A percentile compares a stretch with the other conserved stretches of the same genome.
phyloP scores from a whole-genome alignment of 306 rosid species.

The Arachis hypogaea region DNA sequence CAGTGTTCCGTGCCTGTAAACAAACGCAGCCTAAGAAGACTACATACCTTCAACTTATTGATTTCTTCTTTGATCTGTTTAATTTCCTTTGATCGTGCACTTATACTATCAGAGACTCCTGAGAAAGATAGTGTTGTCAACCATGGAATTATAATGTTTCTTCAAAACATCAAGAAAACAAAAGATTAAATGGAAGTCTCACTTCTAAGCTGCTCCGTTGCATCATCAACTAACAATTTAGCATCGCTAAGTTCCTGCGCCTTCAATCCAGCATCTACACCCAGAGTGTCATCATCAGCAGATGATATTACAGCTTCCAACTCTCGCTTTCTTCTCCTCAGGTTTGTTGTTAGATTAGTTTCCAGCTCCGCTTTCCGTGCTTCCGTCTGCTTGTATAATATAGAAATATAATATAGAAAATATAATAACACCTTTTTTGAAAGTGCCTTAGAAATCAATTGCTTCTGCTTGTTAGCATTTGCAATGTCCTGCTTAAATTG shows the following conservation, averaged over 20 bases:
- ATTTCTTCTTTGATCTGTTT: slow-evolving; percentile 74
- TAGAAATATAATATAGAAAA: background rate
- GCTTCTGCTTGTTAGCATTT: slow-evolving; percentile 82
- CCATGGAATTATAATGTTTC: slow-evolving; percentile 34
- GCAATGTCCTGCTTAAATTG: slow-evolving; percentile 90
- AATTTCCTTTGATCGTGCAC: slow-evolving; percentile 57
- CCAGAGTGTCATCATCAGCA: slow-evolving; percentile 64
- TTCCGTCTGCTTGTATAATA: slow-evolving; percentile 27
- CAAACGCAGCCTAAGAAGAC: too few species aligned
- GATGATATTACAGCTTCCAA: slow-evolving; percentile 77
- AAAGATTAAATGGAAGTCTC: slow-evolving; percentile 44
- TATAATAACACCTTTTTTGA: slow-evolving; percentile 67
- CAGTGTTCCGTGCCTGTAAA: too few species aligned
- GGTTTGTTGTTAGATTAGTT: slow-evolving; percentile 94
- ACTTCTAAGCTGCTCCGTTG: slow-evolving; percentile 74
- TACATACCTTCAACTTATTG: slow-evolving; percentile 76
- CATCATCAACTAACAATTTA: slow-evolving; percentile 71
- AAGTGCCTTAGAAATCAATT: slow-evolving; percentile 67
- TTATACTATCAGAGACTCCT: slow-evolving; percentile 75
- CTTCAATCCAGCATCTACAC: slow-evolving; percentile 69
- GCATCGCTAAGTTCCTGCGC: slow-evolving; percentile 76
- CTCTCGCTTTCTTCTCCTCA: slow-evolving; percentile 91
- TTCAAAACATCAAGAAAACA: slow-evolving; percentile 36
- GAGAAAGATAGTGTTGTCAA: slow-evolving; percentile 47
- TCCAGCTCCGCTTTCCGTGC: slow-evolving; percentile 93